Percentiles rank a stretch among this genome's conserved stretches.
These are phyloP conservation scores for Talaromyces thailandensis DNA, from an alignment of 495 filamentous ascomycete genomes.

Conservation along the genomic window DNA sequence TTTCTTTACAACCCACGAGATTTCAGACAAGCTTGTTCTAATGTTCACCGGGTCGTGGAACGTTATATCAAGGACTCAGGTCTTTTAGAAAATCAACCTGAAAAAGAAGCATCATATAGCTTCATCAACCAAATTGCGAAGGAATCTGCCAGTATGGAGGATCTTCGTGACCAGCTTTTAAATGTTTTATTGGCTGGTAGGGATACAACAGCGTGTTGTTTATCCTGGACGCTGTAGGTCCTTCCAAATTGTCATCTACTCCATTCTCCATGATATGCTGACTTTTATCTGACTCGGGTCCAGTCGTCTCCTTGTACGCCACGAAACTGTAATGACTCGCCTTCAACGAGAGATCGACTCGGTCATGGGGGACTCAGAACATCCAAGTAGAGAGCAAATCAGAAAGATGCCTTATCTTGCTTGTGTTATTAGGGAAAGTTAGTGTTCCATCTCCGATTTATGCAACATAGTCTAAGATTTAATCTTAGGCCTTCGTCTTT, in stretches of 20 bases:
- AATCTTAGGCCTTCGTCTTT: slow-evolving; percentile 44
- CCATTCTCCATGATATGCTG: slow-evolving; percentile 2
- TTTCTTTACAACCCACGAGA: slow-evolving; percentile 21
- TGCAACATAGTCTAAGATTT: no score
- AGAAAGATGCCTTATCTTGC: slow-evolving; percentile 29
- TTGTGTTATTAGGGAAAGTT: slow-evolving; percentile 33
- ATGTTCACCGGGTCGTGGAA: slow-evolving; percentile 31
- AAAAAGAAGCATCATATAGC: no score
- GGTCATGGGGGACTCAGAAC: background rate
- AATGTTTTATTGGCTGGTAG: slow-evolving; percentile 50
- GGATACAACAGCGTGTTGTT: slow-evolving; percentile 49
- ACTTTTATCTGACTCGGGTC: background rate
- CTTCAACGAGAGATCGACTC: slow-evolving; percentile 7
- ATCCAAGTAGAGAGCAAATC: slow-evolving; percentile 24
- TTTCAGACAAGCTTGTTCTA: slow-evolving; percentile 27
- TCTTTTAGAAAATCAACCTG: no score
- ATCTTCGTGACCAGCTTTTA: slow-evolving; percentile 47
- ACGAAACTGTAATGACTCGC: slow-evolving; percentile 12
- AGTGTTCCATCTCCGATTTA: no score
- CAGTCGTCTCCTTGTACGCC: slow-evolving; percentile 20
- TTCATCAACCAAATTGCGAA: slow-evolving; percentile 20
- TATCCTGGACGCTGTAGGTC: slow-evolving; percentile 27
- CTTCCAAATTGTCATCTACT: background rate
- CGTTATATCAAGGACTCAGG: slow-evolving; percentile 19
- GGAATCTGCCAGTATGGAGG: slow-evolving; percentile 14